Evolutionary conservation across 2,329 filamentous ascomycete species (phyloP), one percentile per base, ranked within the genome.

Genomic region (Fusarium euwallaceae): DNA sequence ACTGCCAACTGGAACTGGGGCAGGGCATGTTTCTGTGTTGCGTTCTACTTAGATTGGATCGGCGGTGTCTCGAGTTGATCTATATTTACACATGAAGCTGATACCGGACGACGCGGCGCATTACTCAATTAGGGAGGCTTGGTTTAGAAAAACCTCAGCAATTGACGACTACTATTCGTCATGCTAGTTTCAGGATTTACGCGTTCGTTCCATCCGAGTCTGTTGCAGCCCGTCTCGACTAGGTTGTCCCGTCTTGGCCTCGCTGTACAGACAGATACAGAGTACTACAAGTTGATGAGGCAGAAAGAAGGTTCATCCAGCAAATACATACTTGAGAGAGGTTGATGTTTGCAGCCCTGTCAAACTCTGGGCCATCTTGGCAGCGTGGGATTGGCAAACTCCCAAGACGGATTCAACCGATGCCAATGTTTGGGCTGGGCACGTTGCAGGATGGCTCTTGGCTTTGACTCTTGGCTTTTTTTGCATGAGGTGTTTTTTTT

Each of bases 341-440:
- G 24, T 27, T 51, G 45, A 51, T 20, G 32, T 34, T 17, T 36
- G 45, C 51, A 72, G 62, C 65, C 71, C 60, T 73, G 64, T 70
- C 39, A 41, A 37, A 39, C 45, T 60, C 27, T 53, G 48, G 45
- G 36, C 36, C 43, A 63, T 63, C 68, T 63, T 63, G 72, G 66
- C 63, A 32, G 17, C 61, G 64, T 55, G 41, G 36, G 69, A 75
- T 72, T 62, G 61, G 36, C 61, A 51, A 69, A 22, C 45, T 61
- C 66, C 72, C 72, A 73, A 75, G 69, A 59, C 69, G 65, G 69
- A 41, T 66, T 53, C 72, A 67, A 61, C 72, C 72, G 72, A 73
- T 62, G 62, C 53, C 53, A 73, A 73, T 41, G 43, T 55, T 55
- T 70, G 24, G 17, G 70, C 37, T 70, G 29, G 17, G 70, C 37